Percentiles rank a stretch among this genome's conserved stretches.
Conservation (phyloP, 805 yeast genomes). For the Blastobotrys mokoenaii region DNA sequence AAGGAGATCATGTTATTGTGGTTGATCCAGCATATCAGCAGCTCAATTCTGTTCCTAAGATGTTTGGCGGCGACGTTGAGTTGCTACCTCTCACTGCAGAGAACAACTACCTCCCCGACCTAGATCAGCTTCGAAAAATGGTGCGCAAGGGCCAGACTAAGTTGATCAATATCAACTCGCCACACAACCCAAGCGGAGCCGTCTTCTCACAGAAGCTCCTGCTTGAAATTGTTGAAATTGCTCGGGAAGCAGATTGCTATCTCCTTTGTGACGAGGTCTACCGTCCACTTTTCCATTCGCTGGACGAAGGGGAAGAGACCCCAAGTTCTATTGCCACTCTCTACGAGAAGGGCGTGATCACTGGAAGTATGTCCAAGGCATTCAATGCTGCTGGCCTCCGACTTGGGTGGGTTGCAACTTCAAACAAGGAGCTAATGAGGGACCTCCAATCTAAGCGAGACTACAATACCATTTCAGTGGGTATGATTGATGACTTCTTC, state of each 20-base stretch:
- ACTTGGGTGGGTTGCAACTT: conserved; percentile 43
- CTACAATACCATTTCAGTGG: conserved; percentile 43
- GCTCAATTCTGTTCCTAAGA: conserved; percentile 38
- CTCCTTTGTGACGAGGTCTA: conserved; percentile 47
- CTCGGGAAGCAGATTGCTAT: conserved; percentile 29
- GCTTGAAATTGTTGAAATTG: conserved; percentile 32
- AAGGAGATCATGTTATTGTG: conserved; percentile 41
- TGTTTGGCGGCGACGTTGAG: conserved; percentile 38
- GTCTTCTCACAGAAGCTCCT: conserved; percentile 33
- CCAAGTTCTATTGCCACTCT: conserved; percentile 37
- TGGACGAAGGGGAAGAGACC: conserved; percentile 14
- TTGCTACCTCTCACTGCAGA: conserved; percentile 29
- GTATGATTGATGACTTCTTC: conserved; percentile 38
- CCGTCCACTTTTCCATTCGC: conserved; percentile 42
- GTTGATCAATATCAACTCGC: conserved; percentile 40
- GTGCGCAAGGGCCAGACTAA: conserved; percentile 32
- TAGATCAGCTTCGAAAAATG: conserved; percentile 27
- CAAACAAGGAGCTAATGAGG: conserved; percentile 26
- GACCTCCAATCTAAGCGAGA: conserved; percentile 37
- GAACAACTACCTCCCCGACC: conserved; percentile 32
- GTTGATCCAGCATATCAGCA: conserved; percentile 46
- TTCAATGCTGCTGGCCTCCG: conserved; percentile 46
- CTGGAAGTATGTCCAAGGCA: conserved; percentile 48
- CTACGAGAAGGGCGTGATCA: conserved; percentile 37
- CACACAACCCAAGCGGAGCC: conserved; percentile 41